These are phyloP conservation scores for Teunomyces cretensis DNA, from an alignment of 805 yeast genomes.

Conservation along the genomic window DNA sequence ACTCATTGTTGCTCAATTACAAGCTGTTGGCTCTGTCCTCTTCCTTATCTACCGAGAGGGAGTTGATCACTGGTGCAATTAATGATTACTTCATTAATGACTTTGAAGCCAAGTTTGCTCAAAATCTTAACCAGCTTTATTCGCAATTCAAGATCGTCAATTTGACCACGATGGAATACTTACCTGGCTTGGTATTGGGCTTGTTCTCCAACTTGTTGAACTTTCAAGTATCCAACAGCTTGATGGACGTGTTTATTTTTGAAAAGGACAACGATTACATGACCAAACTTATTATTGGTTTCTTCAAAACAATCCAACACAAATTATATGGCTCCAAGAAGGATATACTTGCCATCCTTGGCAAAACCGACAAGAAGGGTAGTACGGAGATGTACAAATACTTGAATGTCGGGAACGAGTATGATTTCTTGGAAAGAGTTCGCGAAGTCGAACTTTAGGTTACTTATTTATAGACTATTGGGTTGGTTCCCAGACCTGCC, in stretches of 20 bases:
- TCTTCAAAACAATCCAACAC: constrained; percentile 45
- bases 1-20: constrained; percentile 12
- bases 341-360: constrained; percentile 44
- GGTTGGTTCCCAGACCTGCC: neutral
- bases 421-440: constrained; percentile 41
- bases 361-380: neutral
- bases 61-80: constrained; percentile 6
- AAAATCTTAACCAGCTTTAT: constrained; percentile 42
- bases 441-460: constrained; percentile 4
- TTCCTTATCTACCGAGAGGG: neutral
- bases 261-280: constrained; percentile 51
- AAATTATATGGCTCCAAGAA: constrained; percentile 50
- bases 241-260: constrained; percentile 60
- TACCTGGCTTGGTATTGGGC: constrained; percentile 41
- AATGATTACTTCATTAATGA: constrained; percentile 24
- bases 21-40: constrained; percentile 7
- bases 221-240: constrained; percentile 46
- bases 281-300: constrained; percentile 52
- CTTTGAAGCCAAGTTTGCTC: constrained; percentile 47
- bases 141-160: constrained; percentile 49
- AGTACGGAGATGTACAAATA: constrained; percentile 21
- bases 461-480: constrained; percentile 1
- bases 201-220: constrained; percentile 47
- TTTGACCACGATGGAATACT: constrained; percentile 41
- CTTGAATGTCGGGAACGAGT: constrained; percentile 50